These are phyloP conservation scores for Penicillium sp. DNA, from an alignment of 2,329 filamentous ascomycete species.

Conservation along the genomic window DNA sequence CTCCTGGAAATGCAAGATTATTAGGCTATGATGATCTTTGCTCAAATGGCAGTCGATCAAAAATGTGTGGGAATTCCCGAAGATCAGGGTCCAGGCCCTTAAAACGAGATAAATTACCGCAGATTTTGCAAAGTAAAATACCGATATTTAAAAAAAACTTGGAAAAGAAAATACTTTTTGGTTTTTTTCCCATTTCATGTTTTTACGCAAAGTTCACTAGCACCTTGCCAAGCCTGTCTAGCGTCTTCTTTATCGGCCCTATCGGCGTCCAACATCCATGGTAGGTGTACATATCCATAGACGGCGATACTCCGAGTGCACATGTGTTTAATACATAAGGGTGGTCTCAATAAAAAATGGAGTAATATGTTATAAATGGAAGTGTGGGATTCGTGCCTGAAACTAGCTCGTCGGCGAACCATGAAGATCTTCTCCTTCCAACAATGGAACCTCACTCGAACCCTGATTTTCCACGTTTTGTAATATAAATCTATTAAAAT, in stretches of 20 bases:
- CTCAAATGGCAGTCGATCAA: background rate
- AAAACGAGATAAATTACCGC: background rate
- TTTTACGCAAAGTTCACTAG: background rate
- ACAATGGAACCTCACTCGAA: background rate
- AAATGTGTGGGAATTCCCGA: background rate
- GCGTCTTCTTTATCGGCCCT: constrained; percentile 10
- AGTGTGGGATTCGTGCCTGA: constrained; percentile 2
- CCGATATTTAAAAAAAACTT: background rate
- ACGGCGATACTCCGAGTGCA: background rate
- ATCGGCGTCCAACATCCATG: background rate
- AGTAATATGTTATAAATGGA: background rate
- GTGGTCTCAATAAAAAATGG: background rate
- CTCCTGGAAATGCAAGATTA: background rate
- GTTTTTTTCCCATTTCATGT: background rate
- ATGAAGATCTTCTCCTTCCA: background rate
- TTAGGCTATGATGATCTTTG: background rate
- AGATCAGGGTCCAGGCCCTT: background rate
- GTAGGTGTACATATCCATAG: background rate
- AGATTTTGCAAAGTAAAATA: constrained; percentile 1
- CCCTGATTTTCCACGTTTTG: background rate
- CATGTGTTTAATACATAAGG: background rate
- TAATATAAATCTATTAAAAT: constrained; percentile 10
- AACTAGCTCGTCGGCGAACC: constrained; percentile 5
- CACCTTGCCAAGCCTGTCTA: background rate
- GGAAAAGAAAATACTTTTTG: background rate